Evolutionary conservation across 2,329 filamentous ascomycete genomes (phyloP).

Genomic region (Aspergillus fructus): DNA sequence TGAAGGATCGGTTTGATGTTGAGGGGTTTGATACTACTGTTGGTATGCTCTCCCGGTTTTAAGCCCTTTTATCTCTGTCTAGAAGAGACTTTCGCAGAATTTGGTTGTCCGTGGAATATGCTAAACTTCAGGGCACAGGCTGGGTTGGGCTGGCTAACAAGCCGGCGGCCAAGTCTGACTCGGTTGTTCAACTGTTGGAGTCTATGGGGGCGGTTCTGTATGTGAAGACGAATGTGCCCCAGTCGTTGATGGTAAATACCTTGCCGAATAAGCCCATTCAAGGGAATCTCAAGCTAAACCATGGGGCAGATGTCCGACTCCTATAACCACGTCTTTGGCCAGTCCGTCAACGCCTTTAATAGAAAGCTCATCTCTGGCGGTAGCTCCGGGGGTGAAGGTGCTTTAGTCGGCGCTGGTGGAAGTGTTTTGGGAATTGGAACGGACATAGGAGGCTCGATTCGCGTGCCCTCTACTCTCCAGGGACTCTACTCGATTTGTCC

Average conservation of each 20-base stretch:
- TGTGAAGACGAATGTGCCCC: slow-evolving; percentile 55
- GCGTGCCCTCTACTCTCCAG: slow-evolving; percentile 53
- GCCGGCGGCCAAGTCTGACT: slow-evolving; percentile 25
- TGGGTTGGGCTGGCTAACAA: slow-evolving; percentile 39
- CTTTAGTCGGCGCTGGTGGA: slow-evolving; percentile 50
- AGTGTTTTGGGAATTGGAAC: slow-evolving; percentile 54
- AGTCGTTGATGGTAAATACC: slow-evolving; percentile 42
- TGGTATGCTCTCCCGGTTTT: slow-evolving; percentile 16
- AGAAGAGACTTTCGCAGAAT: background rate
- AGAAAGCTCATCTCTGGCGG: slow-evolving; percentile 51
- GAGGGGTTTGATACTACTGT: slow-evolving; percentile 27
- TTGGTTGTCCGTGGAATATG: background rate
- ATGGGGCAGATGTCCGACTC: slow-evolving; percentile 40
- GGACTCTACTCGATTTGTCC: slow-evolving; percentile 47
- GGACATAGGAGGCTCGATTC: slow-evolving; percentile 55
- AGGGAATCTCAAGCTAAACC: background rate
- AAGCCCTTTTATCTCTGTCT: background rate
- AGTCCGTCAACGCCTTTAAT: slow-evolving; percentile 51
- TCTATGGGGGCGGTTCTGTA: slow-evolving; percentile 51
- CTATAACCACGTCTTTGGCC: slow-evolving; percentile 53
- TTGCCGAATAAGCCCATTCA: background rate
- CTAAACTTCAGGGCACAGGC: slow-evolving; percentile 37
- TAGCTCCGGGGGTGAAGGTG: slow-evolving; percentile 54
- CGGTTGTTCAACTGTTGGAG: slow-evolving; percentile 27
- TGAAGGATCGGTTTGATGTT: slow-evolving; percentile 70